Base-by-base conservation (phyloP, 768 basidiomycete species). In the Rhodosporidiobolus odoratus region DNA sequence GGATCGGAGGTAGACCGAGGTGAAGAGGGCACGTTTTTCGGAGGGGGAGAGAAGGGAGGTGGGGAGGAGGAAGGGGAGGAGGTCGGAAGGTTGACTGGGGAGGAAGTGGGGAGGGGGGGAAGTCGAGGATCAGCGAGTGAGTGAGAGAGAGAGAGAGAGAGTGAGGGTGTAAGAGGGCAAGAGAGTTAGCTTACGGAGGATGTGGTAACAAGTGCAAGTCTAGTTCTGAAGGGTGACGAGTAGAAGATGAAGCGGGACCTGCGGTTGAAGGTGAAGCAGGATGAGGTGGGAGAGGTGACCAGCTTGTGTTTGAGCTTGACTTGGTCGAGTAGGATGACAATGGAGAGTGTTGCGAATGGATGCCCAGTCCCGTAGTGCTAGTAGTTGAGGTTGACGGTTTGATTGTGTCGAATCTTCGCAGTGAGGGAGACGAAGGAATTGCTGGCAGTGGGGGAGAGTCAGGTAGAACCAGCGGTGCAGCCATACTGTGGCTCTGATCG, bases 11-110 rank as follows among this genome's bases (percentile, higher is more conserved):
- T 59, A 75, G 30, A 40, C 40, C 25, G 64, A 41, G 4, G 74
- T 75, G 52, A 75, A 57, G 35, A 75, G 68, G 2, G 17, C 23
- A 32, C 67, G 70, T 47, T 75, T 75, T 35, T 71, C 69, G 34
- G 23, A 12, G 0, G 69, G 30, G 1, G 63, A 62, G 21, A 74
- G 57, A 6, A 66, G 73, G 16, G 69, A 71, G 37, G 48, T 19
- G 10, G 69, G 62, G 16, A 57, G 35, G 27, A 74, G 66, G 66
- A 50, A 74, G 4, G 69, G 73, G 15, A 56, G 45, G 54, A 74
- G 73, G 50, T 74, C 62, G 9, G 50, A 37, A 9, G 73, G 73
- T 0, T 68, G 66, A 0, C 71, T 72, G 65, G 2, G 40, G 10
- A 30, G 27, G 19, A 52, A 16, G 64, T 59, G 57, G 47, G 47